phyloP scores from a whole-genome alignment of 768 basidiomycete species.

The Psilocybe azurescens region DNA sequence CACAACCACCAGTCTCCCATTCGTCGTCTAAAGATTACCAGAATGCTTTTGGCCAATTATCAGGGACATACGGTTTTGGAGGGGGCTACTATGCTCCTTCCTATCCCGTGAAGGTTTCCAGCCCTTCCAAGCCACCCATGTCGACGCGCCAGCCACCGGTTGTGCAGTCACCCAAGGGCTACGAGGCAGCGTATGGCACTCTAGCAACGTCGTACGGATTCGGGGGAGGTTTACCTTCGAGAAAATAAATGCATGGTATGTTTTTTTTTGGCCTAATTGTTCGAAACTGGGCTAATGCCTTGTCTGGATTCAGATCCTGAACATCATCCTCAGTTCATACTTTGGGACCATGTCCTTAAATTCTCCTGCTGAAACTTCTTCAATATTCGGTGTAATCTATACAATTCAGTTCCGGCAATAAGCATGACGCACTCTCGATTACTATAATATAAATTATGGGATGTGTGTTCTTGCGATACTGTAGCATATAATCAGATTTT shows the following conservation, averaged over 20 bases:
- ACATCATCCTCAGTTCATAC: too few species aligned
- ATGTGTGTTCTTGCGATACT: too few species aligned
- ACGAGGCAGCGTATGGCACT: constrained; percentile 26
- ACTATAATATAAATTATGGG: too few species aligned
- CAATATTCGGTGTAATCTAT: too few species aligned
- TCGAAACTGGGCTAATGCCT: too few species aligned
- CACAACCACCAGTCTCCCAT: neutral
- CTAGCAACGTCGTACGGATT: neutral
- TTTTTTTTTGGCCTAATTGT: neutral
- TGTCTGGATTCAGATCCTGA: too few species aligned
- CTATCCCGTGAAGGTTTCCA: constrained; percentile 13
- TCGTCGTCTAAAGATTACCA: constrained; percentile 30
- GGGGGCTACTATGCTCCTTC: constrained; percentile 7
- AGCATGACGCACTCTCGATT: too few species aligned
- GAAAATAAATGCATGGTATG: neutral
- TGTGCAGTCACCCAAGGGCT: constrained; percentile 22
- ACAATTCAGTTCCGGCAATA: too few species aligned
- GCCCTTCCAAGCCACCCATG: constrained; percentile 3
- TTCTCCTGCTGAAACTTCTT: too few species aligned
- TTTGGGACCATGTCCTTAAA: too few species aligned
- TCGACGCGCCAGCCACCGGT: constrained; percentile 10
- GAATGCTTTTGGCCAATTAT: constrained; percentile 26
- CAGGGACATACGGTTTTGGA: constrained; percentile 18
- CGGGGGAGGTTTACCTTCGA: neutral
- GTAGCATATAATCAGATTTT: too few species aligned